Evolutionary conservation across 78 protist genomes (phyloP).

Genomic region (Anaeramoeba flamelloides): DNA sequence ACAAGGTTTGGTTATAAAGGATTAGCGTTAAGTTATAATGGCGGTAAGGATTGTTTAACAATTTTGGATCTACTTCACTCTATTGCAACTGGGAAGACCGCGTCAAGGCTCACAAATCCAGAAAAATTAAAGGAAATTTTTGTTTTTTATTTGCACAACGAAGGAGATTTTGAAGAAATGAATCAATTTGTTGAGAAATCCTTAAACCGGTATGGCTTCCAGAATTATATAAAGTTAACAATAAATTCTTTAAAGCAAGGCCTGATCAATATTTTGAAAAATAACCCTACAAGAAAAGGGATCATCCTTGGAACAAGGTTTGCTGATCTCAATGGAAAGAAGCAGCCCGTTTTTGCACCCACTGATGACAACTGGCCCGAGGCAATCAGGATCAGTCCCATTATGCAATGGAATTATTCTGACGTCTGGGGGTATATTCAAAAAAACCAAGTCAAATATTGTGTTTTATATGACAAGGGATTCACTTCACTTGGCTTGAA

Average conservation of each 20-base stretch:
- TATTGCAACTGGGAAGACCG: not conserved
- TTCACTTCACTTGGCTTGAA: not conserved
- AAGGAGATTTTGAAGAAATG: not conserved
- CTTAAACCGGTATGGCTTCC: not conserved
- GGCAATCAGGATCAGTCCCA: not conserved
- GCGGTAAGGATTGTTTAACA: not conserved
- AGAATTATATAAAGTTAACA: not conserved
- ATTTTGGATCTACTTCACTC: not conserved
- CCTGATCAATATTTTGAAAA: not conserved
- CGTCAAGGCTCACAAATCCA: not conserved
- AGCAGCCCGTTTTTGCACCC: not conserved
- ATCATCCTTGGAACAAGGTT: not conserved
- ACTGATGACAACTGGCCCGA: not conserved
- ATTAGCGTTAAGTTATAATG: not conserved
- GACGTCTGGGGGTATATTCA: not conserved
- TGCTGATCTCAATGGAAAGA: not conserved
- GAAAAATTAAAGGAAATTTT: not conserved
- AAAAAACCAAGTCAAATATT: not conserved
- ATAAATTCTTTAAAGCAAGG: not conserved
- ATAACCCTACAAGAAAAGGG: not conserved
- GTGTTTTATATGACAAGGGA: not conserved
- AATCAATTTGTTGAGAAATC: not conserved
- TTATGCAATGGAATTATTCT: not conserved
- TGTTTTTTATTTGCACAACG: not conserved
- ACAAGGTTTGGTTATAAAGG: not conserved